A percentile compares a stretch with the other conserved stretches of the same genome.
Conservation (phyloP, 2,329 filamentous ascomycete species). For the Colletotrichum sp. region DNA sequence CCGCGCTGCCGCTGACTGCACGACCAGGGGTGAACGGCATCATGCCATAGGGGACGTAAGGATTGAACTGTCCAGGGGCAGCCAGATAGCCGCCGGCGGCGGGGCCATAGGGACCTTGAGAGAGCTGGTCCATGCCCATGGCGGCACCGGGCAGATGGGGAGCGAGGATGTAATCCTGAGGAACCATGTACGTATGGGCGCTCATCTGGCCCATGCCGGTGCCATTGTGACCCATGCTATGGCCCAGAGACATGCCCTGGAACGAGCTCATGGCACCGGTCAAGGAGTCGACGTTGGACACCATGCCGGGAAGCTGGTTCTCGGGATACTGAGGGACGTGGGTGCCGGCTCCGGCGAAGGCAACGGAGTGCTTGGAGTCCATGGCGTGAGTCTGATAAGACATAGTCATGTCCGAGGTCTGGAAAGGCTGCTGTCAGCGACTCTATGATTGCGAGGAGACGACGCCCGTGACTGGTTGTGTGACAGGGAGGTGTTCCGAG, state of each 20-base stretch:
- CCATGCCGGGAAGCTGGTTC: slow-evolving; percentile 17
- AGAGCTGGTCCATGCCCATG: slow-evolving; percentile 36
- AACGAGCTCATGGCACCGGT: slow-evolving; percentile 16
- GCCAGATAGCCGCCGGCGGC: slow-evolving; percentile 39
- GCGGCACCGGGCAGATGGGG: slow-evolving; percentile 33
- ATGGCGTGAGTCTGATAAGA: slow-evolving; percentile 42
- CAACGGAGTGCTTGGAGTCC: slow-evolving; percentile 37
- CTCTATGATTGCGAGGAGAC: background rate
- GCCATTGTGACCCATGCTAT: slow-evolving; percentile 33
- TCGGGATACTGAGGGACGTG: slow-evolving; percentile 17
- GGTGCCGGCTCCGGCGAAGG: slow-evolving; percentile 15
- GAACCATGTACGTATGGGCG: slow-evolving; percentile 41
- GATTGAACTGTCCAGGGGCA: slow-evolving; percentile 33
- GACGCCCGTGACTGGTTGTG: background rate
- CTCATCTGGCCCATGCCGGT: slow-evolving; percentile 28
- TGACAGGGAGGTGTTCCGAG: background rate
- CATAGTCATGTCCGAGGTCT: slow-evolving; percentile 25
- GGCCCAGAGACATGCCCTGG: slow-evolving; percentile 38
- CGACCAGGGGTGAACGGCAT: slow-evolving; percentile 61
- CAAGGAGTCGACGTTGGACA: slow-evolving; percentile 12
- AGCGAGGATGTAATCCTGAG: slow-evolving; percentile 42
- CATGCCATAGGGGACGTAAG: slow-evolving; percentile 40
- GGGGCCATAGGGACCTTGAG: slow-evolving; percentile 36
- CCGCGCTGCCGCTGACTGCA: slow-evolving; percentile 29
- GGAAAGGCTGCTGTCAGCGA: background rate